Conservation (phyloP, 2,329 filamentous ascomycete genomes). For the Aspergillus neotritici region DNA sequence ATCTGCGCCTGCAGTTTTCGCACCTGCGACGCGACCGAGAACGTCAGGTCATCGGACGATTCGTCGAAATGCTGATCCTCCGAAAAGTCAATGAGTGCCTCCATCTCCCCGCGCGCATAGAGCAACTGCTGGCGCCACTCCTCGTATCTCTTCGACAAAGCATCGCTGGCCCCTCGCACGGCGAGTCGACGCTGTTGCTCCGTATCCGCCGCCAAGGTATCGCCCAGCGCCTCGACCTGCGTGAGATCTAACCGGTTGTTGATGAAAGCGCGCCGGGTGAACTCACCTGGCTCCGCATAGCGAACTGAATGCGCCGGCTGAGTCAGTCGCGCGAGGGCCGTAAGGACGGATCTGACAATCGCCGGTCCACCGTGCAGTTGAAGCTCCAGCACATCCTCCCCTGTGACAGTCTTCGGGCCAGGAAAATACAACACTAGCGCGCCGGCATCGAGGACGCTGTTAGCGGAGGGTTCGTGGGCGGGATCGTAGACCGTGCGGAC, state of each 20-base stretch:
- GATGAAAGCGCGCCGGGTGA: constrained; percentile 85
- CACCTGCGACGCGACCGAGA: constrained; percentile 63
- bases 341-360: constrained; percentile 77
- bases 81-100: constrained; percentile 93
- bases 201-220: constrained; percentile 62
- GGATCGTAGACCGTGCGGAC: constrained; percentile 70
- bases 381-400: constrained; percentile 85
- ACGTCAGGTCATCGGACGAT: constrained; percentile 65
- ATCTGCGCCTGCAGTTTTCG: constrained; percentile 58
- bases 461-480: constrained; percentile 27
- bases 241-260: constrained; percentile 80
- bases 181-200: constrained; percentile 89
- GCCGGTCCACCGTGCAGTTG: constrained; percentile 92
- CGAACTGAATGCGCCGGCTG: constrained; percentile 49
- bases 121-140: constrained; percentile 71
- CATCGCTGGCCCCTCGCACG: constrained; percentile 67
- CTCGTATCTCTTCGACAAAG: constrained; percentile 72
- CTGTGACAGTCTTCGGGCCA: constrained; percentile 74
- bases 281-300: constrained; percentile 92
- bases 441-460: constrained; percentile 62
- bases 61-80: constrained; percentile 98
- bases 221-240: constrained; percentile 65
- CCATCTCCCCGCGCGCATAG: constrained; percentile 79
- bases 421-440: constrained; percentile 81
- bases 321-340: constrained; percentile 58